Percentiles rank a stretch among this genome's conserved stretches.
phyloP scores from a whole-genome alignment of 306 rosid species.

The Castanospermum australe region DNA sequence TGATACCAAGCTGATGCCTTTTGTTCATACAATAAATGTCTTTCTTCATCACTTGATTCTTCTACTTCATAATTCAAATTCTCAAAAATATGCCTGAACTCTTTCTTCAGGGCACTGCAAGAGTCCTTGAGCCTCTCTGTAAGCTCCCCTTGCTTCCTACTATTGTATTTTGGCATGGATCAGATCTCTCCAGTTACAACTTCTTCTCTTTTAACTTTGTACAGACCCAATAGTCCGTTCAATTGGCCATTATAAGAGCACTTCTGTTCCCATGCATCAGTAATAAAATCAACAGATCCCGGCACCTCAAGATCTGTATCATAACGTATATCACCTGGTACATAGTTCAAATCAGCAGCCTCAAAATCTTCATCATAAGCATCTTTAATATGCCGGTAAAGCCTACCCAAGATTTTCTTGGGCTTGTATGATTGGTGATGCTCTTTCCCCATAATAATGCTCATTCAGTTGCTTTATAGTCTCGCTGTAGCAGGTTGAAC shows the following conservation, averaged over 20 bases:
- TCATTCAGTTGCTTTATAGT: conserved; percentile 14
- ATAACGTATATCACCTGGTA: conserved; percentile 44
- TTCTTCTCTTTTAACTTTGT: conserved; percentile 83
- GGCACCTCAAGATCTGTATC: conserved; percentile 62
- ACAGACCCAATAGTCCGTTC: conserved; percentile 66
- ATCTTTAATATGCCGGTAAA: conserved; percentile 64
- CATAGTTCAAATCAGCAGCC: conserved; percentile 30
- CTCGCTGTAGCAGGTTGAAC: conserved; percentile 25
- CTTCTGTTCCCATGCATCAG: conserved; percentile 70
- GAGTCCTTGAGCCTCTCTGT: conserved; percentile 90
- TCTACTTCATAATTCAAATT: conserved; percentile 40
- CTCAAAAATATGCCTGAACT: conserved; percentile 75
- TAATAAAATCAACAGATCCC: conserved; percentile 58
- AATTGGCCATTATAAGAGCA: conserved; percentile 73
- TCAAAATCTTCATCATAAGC: conserved; percentile 52
- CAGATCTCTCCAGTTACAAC: conserved; percentile 85
- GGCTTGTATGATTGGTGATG: conserved; percentile 67
- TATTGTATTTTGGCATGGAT: conserved; percentile 87
- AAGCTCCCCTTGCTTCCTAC: conserved; percentile 90
- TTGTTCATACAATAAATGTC: conserved; percentile 57
- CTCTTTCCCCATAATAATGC: conserved; percentile 78
- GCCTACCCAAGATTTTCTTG: conserved; percentile 72
- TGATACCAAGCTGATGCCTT: conserved; percentile 91
- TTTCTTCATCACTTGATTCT: conserved; percentile 57
- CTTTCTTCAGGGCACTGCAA: conserved; percentile 68